Percentiles rank a stretch among this genome's conserved stretches.
phyloP scores from a whole-genome alignment of 78 protist genomes.

The Dictyostelium brefeldianum region DNA sequence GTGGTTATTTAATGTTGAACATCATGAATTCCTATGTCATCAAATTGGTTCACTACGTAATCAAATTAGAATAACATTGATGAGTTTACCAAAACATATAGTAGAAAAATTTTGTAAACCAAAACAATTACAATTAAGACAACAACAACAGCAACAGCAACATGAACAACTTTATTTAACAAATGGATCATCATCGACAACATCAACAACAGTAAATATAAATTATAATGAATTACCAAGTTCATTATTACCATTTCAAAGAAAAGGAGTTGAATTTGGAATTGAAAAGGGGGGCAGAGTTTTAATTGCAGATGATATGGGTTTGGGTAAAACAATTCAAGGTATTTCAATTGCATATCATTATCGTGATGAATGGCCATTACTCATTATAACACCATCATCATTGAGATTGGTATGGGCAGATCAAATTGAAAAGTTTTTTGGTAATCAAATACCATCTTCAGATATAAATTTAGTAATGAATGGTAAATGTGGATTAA shows the following conservation, averaged over 20 bases:
- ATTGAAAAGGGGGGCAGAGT: constrained; percentile 52
- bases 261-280: constrained; percentile 74
- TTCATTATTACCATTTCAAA: constrained; percentile 73
- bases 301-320: constrained; percentile 90
- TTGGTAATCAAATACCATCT: neutral
- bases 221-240: constrained; percentile 41
- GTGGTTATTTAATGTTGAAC: constrained; percentile 12
- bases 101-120: neutral
- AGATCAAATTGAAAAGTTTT: constrained; percentile 49
- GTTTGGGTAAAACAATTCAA: constrained; percentile 90
- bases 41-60: neutral
- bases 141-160: neutral
- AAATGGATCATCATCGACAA: neutral
- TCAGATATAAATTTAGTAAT: constrained; percentile 59
- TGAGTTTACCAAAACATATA: constrained; percentile 14
- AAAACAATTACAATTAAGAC: too few relatives aligned
- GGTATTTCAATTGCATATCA: constrained; percentile 54
- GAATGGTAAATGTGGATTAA: constrained; percentile 79
- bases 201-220: neutral
- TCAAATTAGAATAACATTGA: neutral
- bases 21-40: neutral
- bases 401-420: constrained; percentile 82
- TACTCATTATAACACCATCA: constrained; percentile 78
- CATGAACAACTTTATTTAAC: neutral
- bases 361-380: constrained; percentile 77